Conservation (phyloP, 345 rosid species). For the Conringia planisiliqua region DNA sequence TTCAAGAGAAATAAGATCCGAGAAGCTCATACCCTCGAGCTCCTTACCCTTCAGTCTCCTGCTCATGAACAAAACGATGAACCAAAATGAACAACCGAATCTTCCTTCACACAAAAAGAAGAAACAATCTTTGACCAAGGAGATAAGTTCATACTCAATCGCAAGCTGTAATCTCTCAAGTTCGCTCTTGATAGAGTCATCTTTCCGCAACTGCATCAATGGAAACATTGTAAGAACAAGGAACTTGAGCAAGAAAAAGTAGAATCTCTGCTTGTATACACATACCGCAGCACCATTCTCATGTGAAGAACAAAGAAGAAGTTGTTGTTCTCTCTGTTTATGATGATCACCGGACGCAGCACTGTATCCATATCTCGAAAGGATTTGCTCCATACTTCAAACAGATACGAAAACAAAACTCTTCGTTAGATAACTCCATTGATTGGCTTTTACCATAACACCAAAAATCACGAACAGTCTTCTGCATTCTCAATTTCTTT, state of each 20-base stretch:
- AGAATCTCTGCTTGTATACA: background rate
- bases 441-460: background rate
- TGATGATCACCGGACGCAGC: background rate
- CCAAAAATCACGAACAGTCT: background rate
- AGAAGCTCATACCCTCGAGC: constrained; percentile 34
- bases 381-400: constrained; percentile 32
- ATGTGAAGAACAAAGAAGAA: constrained; percentile 12
- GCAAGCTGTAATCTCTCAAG: constrained; percentile 33
- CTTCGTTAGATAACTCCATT: background rate
- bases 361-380: constrained; percentile 22
- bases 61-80: background rate
- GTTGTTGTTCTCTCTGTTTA: constrained; percentile 14
- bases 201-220: constrained; percentile 18
- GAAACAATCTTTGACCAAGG: background rate
- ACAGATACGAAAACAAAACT: background rate
- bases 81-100: background rate
- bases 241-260: background rate
- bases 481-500: background rate
- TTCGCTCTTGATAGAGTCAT: constrained; percentile 13
- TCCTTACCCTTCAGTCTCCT: constrained; percentile 35
- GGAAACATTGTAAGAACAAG: background rate
- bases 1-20: constrained; percentile 32
- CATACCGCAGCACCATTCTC: constrained; percentile 16
- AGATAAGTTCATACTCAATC: constrained; percentile 16
- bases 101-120: background rate